Percentiles rank a stretch among this genome's conserved stretches.
These are phyloP conservation scores for Furcasterigmium furcatum DNA, from an alignment of 2,329 filamentous ascomycete species.

Conservation along the genomic window DNA sequence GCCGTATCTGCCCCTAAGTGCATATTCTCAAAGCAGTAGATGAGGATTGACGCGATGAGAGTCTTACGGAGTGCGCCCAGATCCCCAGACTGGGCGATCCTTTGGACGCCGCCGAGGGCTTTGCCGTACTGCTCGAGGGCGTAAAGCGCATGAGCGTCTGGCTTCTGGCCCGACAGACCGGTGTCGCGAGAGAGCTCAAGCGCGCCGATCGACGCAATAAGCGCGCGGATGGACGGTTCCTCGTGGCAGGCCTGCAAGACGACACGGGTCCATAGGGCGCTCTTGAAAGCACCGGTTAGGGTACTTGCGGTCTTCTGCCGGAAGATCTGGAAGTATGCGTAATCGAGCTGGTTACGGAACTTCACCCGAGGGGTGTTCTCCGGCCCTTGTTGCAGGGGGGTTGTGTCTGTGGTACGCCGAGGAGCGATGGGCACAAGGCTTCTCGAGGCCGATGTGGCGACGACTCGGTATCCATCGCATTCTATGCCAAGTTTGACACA, in stretches of 20 bases:
- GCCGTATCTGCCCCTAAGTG: neutral
- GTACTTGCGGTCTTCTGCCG: slow-evolving; percentile 15
- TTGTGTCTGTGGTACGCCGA: neutral
- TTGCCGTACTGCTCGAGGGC: neutral
- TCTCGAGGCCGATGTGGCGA: neutral
- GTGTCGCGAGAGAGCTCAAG: neutral
- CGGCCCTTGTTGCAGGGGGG: neutral
- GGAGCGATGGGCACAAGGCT: slow-evolving; percentile 1
- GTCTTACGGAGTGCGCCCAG: neutral
- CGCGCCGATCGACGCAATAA: neutral
- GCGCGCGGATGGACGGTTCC: slow-evolving; percentile 22
- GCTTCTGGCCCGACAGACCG: too few species aligned
- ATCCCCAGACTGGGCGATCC: neutral
- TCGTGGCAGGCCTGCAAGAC: slow-evolving; percentile 29
- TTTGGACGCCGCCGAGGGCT: neutral
- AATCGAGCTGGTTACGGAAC: slow-evolving; percentile 15
- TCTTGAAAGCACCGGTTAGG: slow-evolving; percentile 20
- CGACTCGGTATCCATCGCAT: slow-evolving; percentile 24
- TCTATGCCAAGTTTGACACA: slow-evolving; percentile 29
- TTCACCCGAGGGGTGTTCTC: neutral
- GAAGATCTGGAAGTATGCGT: slow-evolving; percentile 23
- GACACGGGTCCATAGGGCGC: slow-evolving; percentile 29
- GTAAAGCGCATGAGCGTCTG: neutral
- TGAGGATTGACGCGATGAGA: neutral
- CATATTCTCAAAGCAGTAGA: neutral